A percentile compares a stretch with the other conserved stretches of the same genome.
Evolutionary conservation across 2,329 filamentous ascomycete species (phyloP).

Genomic region (Pyrenochaeta sp.): DNA sequence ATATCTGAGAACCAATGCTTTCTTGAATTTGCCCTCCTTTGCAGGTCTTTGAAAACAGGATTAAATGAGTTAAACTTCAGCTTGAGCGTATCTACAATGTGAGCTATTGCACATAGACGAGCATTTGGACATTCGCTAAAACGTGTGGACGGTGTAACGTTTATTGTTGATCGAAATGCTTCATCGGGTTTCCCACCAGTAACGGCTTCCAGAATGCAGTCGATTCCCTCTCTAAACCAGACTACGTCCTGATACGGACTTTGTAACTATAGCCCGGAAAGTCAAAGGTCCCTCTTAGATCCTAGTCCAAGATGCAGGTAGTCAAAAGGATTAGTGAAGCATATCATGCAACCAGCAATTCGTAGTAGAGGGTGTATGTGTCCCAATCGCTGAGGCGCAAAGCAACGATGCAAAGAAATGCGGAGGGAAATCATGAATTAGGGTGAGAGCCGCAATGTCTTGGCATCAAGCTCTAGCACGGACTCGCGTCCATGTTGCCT

Average conservation of each 20-base stretch:
- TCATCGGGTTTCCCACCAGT: not conserved
- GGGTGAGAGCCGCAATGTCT: constrained; percentile 13
- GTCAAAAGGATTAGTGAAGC: too few species aligned
- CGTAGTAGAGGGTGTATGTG: not conserved
- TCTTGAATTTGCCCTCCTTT: too few species aligned
- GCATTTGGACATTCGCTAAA: not conserved
- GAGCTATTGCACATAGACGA: not conserved
- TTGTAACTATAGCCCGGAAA: not conserved
- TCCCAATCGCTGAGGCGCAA: not conserved
- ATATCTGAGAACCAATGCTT: too few species aligned
- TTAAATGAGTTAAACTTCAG: too few species aligned
- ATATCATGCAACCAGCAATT: not conserved
- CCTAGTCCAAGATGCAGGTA: not conserved
- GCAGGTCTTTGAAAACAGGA: too few species aligned
- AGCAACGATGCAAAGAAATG: not conserved
- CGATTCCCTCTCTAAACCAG: not conserved
- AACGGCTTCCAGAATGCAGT: not conserved
- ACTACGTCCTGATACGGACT: not conserved
- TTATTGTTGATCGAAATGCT: not conserved
- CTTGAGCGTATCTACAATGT: not conserved
- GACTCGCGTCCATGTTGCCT: constrained; percentile 39
- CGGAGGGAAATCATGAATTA: not conserved
- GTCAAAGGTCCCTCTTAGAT: not conserved
- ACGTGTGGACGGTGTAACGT: not conserved
- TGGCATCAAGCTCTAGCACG: constrained; percentile 28